Evolutionary conservation across 2,329 filamentous ascomycete species (phyloP).

Genomic region (Dactylellina sp.): DNA sequence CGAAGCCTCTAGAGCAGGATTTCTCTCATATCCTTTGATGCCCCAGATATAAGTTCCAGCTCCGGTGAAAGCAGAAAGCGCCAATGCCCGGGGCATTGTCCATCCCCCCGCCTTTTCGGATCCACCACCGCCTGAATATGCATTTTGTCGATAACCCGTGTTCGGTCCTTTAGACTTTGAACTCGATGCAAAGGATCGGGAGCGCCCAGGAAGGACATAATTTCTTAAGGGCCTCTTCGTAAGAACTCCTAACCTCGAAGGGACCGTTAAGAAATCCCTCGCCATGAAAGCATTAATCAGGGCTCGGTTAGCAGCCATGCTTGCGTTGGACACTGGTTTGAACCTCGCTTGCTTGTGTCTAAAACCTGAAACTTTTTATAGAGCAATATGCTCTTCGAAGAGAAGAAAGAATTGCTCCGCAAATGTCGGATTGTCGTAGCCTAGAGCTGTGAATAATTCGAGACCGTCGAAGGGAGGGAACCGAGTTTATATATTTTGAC

Average conservation of each 20-base stretch:
- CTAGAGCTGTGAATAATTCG: slow-evolving; percentile 8
- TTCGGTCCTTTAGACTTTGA: slow-evolving; percentile 30
- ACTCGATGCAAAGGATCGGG: slow-evolving; percentile 32
- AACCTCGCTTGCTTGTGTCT: slow-evolving; percentile 18
- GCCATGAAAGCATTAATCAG: slow-evolving; percentile 49
- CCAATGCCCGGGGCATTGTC: slow-evolving; percentile 49
- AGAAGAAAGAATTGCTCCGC: background rate
- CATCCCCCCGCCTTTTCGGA: slow-evolving; percentile 29
- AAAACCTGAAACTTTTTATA: slow-evolving; percentile 31
- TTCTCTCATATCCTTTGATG: slow-evolving; percentile 39
- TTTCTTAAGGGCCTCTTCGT: slow-evolving; percentile 17
- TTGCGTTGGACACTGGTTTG: slow-evolving; percentile 50
- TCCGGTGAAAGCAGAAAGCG: slow-evolving; percentile 57
- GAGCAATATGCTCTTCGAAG: background rate
- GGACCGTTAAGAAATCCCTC: slow-evolving; percentile 33
- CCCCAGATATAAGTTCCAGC: slow-evolving; percentile 56
- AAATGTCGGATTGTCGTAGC: background rate
- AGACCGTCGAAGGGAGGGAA: slow-evolving; percentile 9
- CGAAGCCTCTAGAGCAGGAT: slow-evolving; percentile 52
- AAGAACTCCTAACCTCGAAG: slow-evolving; percentile 23
- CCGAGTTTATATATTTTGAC: slow-evolving; percentile 16
- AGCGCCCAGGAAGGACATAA: slow-evolving; percentile 16
- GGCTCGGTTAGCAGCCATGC: slow-evolving; percentile 51
- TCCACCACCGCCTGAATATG: slow-evolving; percentile 10
- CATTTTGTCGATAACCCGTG: slow-evolving; percentile 21